Evolutionary conservation across 495 filamentous ascomycete genomes (phyloP).

Genomic region (Aspergillus cavernicola): DNA sequence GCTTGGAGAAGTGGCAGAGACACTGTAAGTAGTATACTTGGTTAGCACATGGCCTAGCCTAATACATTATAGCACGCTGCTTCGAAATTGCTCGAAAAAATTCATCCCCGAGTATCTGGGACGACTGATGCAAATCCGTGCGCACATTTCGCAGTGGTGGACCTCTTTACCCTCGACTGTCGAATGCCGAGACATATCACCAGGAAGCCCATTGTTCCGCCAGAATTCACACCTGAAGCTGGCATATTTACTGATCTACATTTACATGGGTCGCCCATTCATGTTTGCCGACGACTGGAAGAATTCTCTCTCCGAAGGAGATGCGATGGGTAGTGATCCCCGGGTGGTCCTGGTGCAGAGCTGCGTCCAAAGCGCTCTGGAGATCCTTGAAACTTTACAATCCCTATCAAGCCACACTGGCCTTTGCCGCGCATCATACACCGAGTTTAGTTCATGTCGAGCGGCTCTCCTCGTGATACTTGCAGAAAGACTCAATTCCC

Average conservation of each 20-base stretch:
- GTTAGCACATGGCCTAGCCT: too few relatives aligned
- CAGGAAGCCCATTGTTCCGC: neutral
- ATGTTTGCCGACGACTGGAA: neutral
- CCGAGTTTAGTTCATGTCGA: slow-evolving; percentile 34
- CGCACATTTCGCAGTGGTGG: neutral
- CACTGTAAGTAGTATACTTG: neutral
- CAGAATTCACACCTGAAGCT: neutral
- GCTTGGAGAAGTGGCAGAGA: neutral
- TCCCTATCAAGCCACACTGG: slow-evolving; percentile 21
- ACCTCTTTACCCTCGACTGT: neutral
- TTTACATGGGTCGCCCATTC: neutral
- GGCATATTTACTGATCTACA: neutral
- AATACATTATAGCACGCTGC: neutral
- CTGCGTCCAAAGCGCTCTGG: slow-evolving; percentile 24
- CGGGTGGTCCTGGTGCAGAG: slow-evolving; percentile 18
- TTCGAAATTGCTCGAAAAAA: neutral
- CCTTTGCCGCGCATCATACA: slow-evolving; percentile 32
- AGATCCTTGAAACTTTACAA: slow-evolving; percentile 21
- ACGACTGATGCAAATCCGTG: neutral
- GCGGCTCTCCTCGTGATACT: slow-evolving; percentile 27
- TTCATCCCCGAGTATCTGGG: neutral
- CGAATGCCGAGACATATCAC: neutral
- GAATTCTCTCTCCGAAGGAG: neutral
- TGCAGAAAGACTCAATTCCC: neutral
- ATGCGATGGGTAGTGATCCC: slow-evolving; percentile 1